phyloP scores from a whole-genome alignment of 2,329 filamentous ascomycete genomes.

The Aureobasidium uvarum region DNA sequence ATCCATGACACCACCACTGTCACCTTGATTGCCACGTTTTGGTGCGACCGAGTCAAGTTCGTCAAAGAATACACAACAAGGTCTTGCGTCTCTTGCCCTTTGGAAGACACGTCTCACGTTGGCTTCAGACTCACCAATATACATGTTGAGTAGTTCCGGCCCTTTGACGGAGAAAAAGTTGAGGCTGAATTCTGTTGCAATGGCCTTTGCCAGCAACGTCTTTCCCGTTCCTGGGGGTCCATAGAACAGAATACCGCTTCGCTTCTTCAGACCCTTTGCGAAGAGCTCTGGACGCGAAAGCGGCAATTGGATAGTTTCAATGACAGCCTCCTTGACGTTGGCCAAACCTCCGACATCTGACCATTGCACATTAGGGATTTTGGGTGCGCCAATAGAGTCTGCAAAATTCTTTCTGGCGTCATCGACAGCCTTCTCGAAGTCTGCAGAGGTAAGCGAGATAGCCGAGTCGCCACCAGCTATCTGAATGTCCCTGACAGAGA shows the following conservation, averaged over 20 bases:
- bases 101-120: slow-evolving; percentile 90
- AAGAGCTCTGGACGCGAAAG: slow-evolving; percentile 90
- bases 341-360: slow-evolving; percentile 90
- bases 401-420: slow-evolving; percentile 97
- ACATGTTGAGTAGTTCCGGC: slow-evolving; percentile 91
- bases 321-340: slow-evolving; percentile 95
- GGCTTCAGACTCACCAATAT: slow-evolving; percentile 90
- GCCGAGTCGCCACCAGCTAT: slow-evolving; percentile 79
- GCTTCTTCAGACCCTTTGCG: slow-evolving; percentile 97
- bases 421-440: slow-evolving; percentile 92
- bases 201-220: slow-evolving; percentile 87
- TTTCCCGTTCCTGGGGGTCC: slow-evolving; percentile 90
- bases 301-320: slow-evolving; percentile 92
- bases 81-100: slow-evolving; percentile 76
- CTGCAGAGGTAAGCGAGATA: slow-evolving; percentile 72
- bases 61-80: slow-evolving; percentile 91
- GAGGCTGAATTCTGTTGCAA: slow-evolving; percentile 88
- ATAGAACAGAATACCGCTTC: slow-evolving; percentile 89
- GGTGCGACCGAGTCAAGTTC: slow-evolving; percentile 91
- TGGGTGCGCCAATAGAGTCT: slow-evolving; percentile 93
- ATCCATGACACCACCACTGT: slow-evolving; percentile 97
- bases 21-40: slow-evolving; percentile 94
- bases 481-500: slow-evolving; percentile 75
- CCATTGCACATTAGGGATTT: slow-evolving; percentile 97
- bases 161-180: slow-evolving; percentile 96